Evolutionary conservation across 495 filamentous ascomycete genomes (phyloP).

Genomic region (Xylaria venustula): DNA sequence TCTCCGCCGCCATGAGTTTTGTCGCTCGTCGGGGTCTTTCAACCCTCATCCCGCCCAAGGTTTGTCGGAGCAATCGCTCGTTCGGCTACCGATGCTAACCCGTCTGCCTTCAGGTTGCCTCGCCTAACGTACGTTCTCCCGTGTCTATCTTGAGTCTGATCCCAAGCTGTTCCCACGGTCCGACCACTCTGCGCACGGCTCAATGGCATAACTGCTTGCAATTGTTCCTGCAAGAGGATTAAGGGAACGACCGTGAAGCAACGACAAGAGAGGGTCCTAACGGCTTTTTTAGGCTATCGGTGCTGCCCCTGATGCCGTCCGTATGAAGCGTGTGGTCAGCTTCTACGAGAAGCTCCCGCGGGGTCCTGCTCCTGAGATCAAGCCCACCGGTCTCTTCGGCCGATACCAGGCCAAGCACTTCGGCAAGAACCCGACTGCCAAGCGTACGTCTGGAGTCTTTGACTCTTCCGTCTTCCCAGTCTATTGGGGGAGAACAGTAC

Average conservation of each 20-base stretch:
- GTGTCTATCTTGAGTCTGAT: neutral
- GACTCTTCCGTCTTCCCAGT: neutral
- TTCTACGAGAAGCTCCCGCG: constrained; percentile 98
- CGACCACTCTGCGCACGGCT: neutral
- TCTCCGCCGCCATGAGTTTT: constrained; percentile 78
- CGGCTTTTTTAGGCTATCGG: constrained; percentile 69
- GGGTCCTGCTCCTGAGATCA: constrained; percentile 75
- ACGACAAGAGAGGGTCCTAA: constrained; percentile 28
- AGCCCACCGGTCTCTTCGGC: constrained; percentile 75
- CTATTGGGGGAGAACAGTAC: constrained; percentile 4
- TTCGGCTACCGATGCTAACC: constrained; percentile 27
- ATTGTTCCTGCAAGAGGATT: no score
- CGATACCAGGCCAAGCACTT: constrained; percentile 95
- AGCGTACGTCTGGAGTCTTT: constrained; percentile 64
- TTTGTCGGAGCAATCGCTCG: constrained; percentile 41
- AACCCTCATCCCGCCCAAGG: constrained; percentile 98
- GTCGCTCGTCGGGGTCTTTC: constrained; percentile 85
- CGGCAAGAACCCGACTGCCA: constrained; percentile 80
- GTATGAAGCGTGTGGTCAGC: constrained; percentile 93
- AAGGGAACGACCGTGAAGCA: neutral
- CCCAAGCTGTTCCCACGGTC: neutral
- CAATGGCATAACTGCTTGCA: no score
- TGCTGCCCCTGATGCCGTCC: constrained; percentile 86
- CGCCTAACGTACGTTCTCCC: constrained; percentile 77
- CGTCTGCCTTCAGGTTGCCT: constrained; percentile 59